Base-by-base conservation (phyloP, 176 grass and related monocot species). In the Aegilops tauschii region DNA sequence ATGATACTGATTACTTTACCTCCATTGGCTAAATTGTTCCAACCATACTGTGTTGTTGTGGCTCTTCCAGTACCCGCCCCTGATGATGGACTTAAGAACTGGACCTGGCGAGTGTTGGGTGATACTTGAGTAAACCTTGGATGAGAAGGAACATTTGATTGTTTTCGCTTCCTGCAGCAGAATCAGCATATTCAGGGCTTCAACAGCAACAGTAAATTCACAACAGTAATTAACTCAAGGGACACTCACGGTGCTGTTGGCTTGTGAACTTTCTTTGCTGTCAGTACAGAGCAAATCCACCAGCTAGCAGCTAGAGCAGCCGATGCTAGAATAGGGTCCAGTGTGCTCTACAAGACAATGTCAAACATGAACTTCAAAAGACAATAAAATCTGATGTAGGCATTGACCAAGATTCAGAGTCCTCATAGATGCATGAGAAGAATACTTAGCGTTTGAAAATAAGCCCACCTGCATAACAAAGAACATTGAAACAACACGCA, bases 401-500 rank as follows among this genome's bases (percentile, higher is more conserved):
- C 49, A 68, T 16, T 75, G 58, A 28, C n/a, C 18, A 27, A 74
- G 28, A 74, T 68, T 80, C 35, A 78, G 12, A 34, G 39, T 56
- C 62, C 8, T 82, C 59, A 12, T 25, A 84, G 8, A 47, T 63
- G 62, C 4, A 47, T 75, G 23, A 76, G 28, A 88, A 34, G n/a
- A 84, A 84, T 81, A 80, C 21, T 84, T 9, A 63, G 68, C 8
- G 21, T 28, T 71, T 61, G 73, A 37, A 61, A 84, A 85, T 11
- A 81, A 88, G 17, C 58, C 32, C 20, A 98, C 97, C 97, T 96
- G 97, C 59, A 92, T 87, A 84, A 98, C 35, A 79, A 98, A 94
- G 77, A 85, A 88, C 36, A 81, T 36, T 84, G 90, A 90, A 85
- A 91, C 73, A 76, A 98, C 78, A 73, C 97, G 88, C 94, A 98